Conservation (phyloP, 345 rosid species). For the Moringa oleifera region DNA sequence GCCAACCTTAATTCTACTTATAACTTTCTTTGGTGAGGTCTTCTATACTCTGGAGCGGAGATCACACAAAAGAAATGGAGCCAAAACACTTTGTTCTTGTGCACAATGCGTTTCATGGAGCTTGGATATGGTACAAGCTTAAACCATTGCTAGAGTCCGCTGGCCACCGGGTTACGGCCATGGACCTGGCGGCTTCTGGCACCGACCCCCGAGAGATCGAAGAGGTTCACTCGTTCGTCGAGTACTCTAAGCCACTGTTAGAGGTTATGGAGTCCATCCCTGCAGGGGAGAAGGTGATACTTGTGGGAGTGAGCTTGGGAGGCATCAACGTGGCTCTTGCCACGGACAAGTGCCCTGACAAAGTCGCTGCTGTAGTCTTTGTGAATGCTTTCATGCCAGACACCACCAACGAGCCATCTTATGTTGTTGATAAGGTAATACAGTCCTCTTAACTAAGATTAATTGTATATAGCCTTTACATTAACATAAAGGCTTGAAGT, state of each 20-base stretch:
- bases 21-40: too few relatives aligned
- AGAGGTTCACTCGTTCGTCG: conserved; percentile 16
- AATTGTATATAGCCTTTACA: too few relatives aligned
- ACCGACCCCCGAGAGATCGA: conserved; percentile 25
- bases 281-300: conserved; percentile 21
- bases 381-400: conserved; percentile 32
- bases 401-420: conserved; percentile 24
- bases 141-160: conserved; percentile 27
- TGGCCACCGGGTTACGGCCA: conserved; percentile 30
- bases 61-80: conserved; percentile 18
- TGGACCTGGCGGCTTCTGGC: conserved; percentile 31
- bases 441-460: too few relatives aligned
- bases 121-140: conserved; percentile 34
- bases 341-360: conserved; percentile 21
- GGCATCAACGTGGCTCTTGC: conserved; percentile 23
- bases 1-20: too few relatives aligned
- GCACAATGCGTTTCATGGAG: conserved; percentile 32
- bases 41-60: too few relatives aligned
- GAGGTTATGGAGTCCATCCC: conserved; percentile 19
- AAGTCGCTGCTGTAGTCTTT: conserved; percentile 20
- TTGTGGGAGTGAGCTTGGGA: conserved; percentile 27
- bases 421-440: conserved; percentile 28
- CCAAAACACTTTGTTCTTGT: conserved; percentile 24
- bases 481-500: too few relatives aligned
- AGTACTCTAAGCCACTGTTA: conserved; percentile 27